Conservation (phyloP, 1,284 basidiomycete genomes). For the Wolfiporia cocos region DNA sequence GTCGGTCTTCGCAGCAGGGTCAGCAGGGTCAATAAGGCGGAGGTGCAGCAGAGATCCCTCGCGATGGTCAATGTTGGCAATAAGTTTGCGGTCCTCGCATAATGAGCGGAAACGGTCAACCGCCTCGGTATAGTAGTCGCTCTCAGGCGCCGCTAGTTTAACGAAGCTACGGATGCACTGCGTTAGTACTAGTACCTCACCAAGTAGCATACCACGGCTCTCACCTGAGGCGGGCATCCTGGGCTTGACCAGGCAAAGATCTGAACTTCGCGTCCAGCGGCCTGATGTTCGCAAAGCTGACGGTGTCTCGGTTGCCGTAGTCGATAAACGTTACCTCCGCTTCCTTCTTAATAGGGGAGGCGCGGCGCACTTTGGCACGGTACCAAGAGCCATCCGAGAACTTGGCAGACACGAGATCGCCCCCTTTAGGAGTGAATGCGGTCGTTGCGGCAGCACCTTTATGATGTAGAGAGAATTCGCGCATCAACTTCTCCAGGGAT, state of each 20-base stretch:
- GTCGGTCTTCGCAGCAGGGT: slow-evolving; percentile 61
- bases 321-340: slow-evolving; percentile 86
- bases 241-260: slow-evolving; percentile 77
- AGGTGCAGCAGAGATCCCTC: slow-evolving; percentile 79
- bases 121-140: slow-evolving; percentile 83
- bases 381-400: slow-evolving; percentile 93
- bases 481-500: slow-evolving; percentile 89
- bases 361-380: slow-evolving; percentile 81
- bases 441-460: slow-evolving; percentile 53
- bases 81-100: slow-evolving; percentile 83
- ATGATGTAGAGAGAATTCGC: slow-evolving; percentile 85
- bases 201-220: slow-evolving; percentile 10
- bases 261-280: slow-evolving; percentile 86
- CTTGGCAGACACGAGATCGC: slow-evolving; percentile 88
- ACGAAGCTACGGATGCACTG: slow-evolving; percentile 62
- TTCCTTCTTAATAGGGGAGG: slow-evolving; percentile 81
- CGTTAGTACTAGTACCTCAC: not conserved
- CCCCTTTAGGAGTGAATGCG: slow-evolving; percentile 72
- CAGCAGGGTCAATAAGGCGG: slow-evolving; percentile 80
- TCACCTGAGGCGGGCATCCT: slow-evolving; percentile 75
- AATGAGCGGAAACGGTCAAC: slow-evolving; percentile 79
- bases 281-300: slow-evolving; percentile 71
- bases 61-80: slow-evolving; percentile 85
- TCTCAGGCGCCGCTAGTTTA: slow-evolving; percentile 71
- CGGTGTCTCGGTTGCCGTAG: slow-evolving; percentile 86